phyloP scores from a whole-genome alignment of 2,329 filamentous ascomycete genomes.

The Phaeomoniella chlamydospora region DNA sequence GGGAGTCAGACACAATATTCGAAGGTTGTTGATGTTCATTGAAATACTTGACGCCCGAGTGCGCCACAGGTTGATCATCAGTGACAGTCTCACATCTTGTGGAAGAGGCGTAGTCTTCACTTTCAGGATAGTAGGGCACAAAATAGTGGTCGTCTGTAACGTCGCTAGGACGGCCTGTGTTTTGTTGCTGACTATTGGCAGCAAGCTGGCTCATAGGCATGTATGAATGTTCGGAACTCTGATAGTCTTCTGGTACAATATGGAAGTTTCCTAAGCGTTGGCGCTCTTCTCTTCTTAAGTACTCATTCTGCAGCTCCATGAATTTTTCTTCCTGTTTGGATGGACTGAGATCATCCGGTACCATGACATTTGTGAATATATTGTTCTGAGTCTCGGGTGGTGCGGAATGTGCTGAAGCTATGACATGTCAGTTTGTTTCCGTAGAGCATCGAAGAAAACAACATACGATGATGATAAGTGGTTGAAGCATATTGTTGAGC shows the following conservation, averaged over 20 bases:
- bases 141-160: not conserved
- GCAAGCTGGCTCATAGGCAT: not conserved
- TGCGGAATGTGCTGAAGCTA: not conserved
- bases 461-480: not conserved
- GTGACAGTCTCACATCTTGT: not conserved
- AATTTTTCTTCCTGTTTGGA: constrained; percentile 11
- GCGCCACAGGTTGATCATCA: not conserved
- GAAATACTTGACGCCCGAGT: not conserved
- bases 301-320: constrained; percentile 4
- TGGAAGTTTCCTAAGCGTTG: not conserved
- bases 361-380: constrained; percentile 4
- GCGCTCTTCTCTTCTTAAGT: no score
- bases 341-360: constrained; percentile 10
- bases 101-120: not conserved
- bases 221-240: constrained; percentile 3
- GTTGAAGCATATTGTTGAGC: not conserved
- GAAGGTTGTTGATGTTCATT: no score
- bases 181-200: not conserved
- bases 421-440: no score
- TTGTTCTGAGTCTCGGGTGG: not conserved
- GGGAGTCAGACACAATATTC: not conserved
- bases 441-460: no score
- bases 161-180: no score
- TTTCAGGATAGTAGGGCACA: not conserved
- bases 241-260: not conserved